Base-by-base conservation (phyloP, 768 basidiomycete genomes). In the Trametes elegans region DNA sequence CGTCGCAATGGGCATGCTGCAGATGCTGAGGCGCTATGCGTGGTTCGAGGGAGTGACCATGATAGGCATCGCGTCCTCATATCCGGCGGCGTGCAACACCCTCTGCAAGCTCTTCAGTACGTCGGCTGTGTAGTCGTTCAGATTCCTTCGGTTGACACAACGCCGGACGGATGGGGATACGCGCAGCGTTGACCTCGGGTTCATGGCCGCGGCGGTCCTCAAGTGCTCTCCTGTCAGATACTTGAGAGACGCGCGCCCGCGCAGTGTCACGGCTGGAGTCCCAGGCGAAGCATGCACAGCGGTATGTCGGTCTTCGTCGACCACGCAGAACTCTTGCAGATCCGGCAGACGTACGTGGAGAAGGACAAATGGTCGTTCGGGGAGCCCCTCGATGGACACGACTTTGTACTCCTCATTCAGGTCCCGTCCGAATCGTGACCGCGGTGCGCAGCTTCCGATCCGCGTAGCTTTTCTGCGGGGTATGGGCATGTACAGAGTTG, bases 281-380 rank as follows among this genome's bases (percentile, higher is more conserved):
- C 35, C 53, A 9, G 66, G 64, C 7, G 62, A 60, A 11, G 41
- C 71, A 11, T 72, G 66, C 2, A 60, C 56, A 21, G 59, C 62
- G 1, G 57, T 57, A 74, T 73, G 0, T 31, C 62, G 8, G 72
- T 72, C 51, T 70, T 57, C 52, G 60, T 73, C n/a, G 67, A 71
- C 36, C 72, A 75, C 48, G 35, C 14, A 0, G 71, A 71, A 32
- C 71, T 70, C 0, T 45, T 64, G 34, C 57, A 45, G 4, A 68
- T 62, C 6, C 57, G 72, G 26, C 42, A 57, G 14, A 27, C 43
- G 0, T 72, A 63, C 59, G 52, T 63, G 29, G 47, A 40, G 9
- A n/a, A 23, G 9, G 47, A 57, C 5, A 42, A 45, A 0, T 73
- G 71, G 71, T 13, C 11, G 23, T 54, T 72, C 21, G 68, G 71